phyloP scores from a whole-genome alignment of 768 basidiomycete genomes.

The Tricholoma saponaceum region DNA sequence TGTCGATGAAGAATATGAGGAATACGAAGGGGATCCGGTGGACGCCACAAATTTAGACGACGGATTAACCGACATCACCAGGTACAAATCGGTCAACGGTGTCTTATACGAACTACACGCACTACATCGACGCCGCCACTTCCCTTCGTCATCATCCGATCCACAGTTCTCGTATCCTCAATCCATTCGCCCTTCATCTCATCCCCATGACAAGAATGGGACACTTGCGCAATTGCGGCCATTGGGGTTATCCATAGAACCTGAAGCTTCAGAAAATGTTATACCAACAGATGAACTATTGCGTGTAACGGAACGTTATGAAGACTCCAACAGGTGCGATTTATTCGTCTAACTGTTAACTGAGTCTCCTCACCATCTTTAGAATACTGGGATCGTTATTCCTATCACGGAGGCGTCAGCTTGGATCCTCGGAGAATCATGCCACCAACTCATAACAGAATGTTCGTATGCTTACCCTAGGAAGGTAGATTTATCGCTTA shows the following conservation, averaged over 20 bases:
- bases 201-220: neutral
- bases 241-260: neutral
- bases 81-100: constrained; percentile 61
- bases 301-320: constrained; percentile 56
- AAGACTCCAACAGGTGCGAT: constrained; percentile 57
- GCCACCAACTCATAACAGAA: neutral
- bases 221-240: neutral
- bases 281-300: constrained; percentile 32
- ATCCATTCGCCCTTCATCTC: neutral
- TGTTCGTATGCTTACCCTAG: neutral
- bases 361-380: constrained; percentile 1
- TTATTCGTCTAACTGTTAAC: constrained; percentile 1
- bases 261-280: neutral
- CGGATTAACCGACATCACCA: constrained; percentile 18
- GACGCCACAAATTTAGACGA: constrained; percentile 21
- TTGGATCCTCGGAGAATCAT: constrained; percentile 10
- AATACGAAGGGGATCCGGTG: constrained; percentile 12
- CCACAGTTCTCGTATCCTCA: neutral
- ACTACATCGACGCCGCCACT: constrained; percentile 58
- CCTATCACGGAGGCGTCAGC: constrained; percentile 51
- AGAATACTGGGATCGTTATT: constrained; percentile 66
- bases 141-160: constrained; percentile 30
- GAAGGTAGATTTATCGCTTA: neutral
- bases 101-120: constrained; percentile 70
- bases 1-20: constrained; percentile 26